Evolutionary conservation across 148 eudicot species (phyloP), one percentile per base, ranked within the genome.

Genomic region (Fagopyrum homotropicum): DNA sequence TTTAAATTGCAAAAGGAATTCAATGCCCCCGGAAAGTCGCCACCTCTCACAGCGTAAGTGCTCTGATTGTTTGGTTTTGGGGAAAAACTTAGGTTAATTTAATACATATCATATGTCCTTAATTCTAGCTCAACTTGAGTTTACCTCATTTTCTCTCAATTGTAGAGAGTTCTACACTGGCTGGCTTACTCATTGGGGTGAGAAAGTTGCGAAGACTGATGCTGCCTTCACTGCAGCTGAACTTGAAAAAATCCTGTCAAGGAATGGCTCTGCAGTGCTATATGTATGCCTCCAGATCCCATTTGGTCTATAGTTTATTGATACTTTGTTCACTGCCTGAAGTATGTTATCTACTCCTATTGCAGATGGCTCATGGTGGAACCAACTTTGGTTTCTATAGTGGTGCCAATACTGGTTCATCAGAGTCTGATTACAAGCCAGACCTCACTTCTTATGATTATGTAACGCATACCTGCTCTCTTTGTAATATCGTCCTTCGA

Each of bases 101-200:
- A 22, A 45, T 16, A 60, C 16, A 26, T 70, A n/a, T 45, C 26
- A 29, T 12, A 30, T 63, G n/a, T 63, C 69, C 16, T 29, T 63
- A 12, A 11, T 63, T 63, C 44, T 57, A 29, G 44, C 1, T 63
- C 11, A 11, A 63, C 44, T 29, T 63, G 15, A 63, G 7, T 29
- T 15, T 30, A 2, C 45, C 45, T 4, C 46, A 9, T 45, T 35
- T 72, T 72, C 77, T 84, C 78, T 61, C 77, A 70, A 5, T 76
- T 82, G 52, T 83, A 94, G 98, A 30, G 98, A 94, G 78, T 94
- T 94, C 71, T 94, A 94, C 75, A 90, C 98, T 40, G 98, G 98
- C 74, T 94, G 98, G 98, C 98, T 94, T 75, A 91, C 98, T 47
- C 97, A 94, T 66, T 91, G 98, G 98, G 97, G 97, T 73, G 98